Conservation (phyloP, 1,139 yeast genomes). For the Hemisphaericaspora xylanilytica region DNA sequence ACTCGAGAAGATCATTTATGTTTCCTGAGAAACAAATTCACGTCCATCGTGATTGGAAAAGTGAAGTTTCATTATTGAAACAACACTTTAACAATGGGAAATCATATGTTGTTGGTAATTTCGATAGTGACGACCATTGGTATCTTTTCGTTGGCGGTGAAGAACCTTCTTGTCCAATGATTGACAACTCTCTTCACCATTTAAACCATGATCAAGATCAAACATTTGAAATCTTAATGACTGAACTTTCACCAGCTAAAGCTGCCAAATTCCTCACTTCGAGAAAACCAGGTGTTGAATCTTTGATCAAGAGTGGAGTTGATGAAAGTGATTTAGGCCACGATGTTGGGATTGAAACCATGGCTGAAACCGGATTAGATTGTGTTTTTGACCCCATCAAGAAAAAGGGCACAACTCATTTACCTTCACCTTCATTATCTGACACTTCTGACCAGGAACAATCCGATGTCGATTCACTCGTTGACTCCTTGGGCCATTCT, state of each 20-base stretch:
- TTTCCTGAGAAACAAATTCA: conserved; percentile 83
- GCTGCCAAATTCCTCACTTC: conserved; percentile 63
- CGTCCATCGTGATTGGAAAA: conserved; percentile 82
- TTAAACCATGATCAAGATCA: conserved; percentile 46
- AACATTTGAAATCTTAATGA: conserved; percentile 90
- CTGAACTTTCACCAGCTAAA: conserved; percentile 62
- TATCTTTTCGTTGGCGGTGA: conserved; percentile 69
- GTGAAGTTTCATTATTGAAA: conserved; percentile 72
- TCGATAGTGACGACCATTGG: conserved; percentile 81
- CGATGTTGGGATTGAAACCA: conserved; percentile 65
- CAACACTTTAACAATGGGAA: conserved; percentile 59
- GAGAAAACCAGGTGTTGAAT: conserved; percentile 51
- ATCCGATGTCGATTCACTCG: conserved; percentile 9
- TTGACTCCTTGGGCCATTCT: conserved; percentile 2
- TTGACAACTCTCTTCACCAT: not conserved
- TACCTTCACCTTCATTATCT: conserved; percentile 40
- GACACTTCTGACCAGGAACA: conserved; percentile 26
- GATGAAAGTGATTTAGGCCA: conserved; percentile 76
- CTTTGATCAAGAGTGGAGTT: conserved; percentile 33
- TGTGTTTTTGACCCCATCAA: conserved; percentile 42
- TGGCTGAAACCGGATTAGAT: conserved; percentile 60
- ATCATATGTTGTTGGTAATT: conserved; percentile 79
- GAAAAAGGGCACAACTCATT: conserved; percentile 17
- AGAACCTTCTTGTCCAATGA: conserved; percentile 11
- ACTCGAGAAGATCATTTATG: conserved; percentile 89